These are phyloP conservation scores for Botrytis tulipae DNA, from an alignment of 2,329 filamentous ascomycete genomes.

Conservation along the genomic window DNA sequence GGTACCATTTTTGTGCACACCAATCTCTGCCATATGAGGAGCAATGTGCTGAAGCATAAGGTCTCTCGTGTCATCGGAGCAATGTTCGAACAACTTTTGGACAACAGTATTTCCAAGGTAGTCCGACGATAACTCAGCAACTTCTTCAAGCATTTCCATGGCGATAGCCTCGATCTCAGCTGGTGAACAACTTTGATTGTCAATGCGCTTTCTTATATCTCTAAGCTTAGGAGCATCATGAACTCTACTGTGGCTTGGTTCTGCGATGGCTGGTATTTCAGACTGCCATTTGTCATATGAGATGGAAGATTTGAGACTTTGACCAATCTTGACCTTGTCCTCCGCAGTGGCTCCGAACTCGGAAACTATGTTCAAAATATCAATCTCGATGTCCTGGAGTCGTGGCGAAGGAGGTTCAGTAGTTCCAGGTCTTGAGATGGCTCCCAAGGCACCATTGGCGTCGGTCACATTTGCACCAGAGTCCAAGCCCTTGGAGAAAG, in stretches of 20 bases:
- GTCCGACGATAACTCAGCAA: slow-evolving; percentile 90
- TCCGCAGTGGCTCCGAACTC: slow-evolving; percentile 85
- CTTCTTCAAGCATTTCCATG: slow-evolving; percentile 91
- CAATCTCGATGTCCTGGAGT: slow-evolving; percentile 72
- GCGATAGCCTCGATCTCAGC: slow-evolving; percentile 91
- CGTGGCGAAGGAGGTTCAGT: slow-evolving; percentile 66
- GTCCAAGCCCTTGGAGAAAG: slow-evolving; percentile 60
- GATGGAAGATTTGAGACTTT: slow-evolving; percentile 74
- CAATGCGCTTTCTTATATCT: slow-evolving; percentile 95
- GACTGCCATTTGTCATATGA: slow-evolving; percentile 68
- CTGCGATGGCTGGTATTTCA: slow-evolving; percentile 85
- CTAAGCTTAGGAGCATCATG: slow-evolving; percentile 93
- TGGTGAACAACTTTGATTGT: slow-evolving; percentile 84
- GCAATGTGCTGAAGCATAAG: slow-evolving; percentile 86
- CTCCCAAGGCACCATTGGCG: slow-evolving; percentile 41
- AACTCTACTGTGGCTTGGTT: slow-evolving; percentile 82
- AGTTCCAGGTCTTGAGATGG: slow-evolving; percentile 44
- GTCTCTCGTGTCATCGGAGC: slow-evolving; percentile 85
- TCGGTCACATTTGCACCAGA: slow-evolving; percentile 44
- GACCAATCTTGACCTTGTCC: slow-evolving; percentile 69
- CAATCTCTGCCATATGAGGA: slow-evolving; percentile 92
- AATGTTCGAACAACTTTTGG: slow-evolving; percentile 96
- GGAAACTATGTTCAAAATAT: slow-evolving; percentile 81
- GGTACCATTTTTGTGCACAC: slow-evolving; percentile 97
- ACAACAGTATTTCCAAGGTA: slow-evolving; percentile 99